A percentile compares a stretch with the other conserved stretches of the same genome.
These are phyloP conservation scores for Intubia oerlemansii DNA, from an alignment of 2,329 filamentous ascomycete genomes.

Conservation along the genomic window DNA sequence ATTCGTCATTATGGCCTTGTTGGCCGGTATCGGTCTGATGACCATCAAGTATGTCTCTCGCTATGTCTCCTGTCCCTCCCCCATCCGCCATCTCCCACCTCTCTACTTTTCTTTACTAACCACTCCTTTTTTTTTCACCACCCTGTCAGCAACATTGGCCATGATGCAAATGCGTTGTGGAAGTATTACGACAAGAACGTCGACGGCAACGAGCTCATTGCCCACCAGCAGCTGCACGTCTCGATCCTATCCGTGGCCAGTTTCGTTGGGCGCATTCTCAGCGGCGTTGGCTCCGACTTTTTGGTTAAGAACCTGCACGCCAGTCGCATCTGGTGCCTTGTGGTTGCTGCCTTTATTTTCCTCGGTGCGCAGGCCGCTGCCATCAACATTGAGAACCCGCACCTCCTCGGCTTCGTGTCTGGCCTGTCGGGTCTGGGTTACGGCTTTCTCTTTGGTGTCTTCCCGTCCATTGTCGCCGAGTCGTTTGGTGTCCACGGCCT, in stretches of 20 bases:
- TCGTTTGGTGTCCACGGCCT: slow-evolving; percentile 78
- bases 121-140: slow-evolving; percentile 2
- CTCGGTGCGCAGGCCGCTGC: slow-evolving; percentile 58
- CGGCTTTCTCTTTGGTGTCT: slow-evolving; percentile 85
- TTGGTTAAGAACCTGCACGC: slow-evolving; percentile 63
- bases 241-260: slow-evolving; percentile 81
- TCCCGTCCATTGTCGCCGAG: slow-evolving; percentile 73
- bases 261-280: slow-evolving; percentile 61
- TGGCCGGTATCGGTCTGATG: slow-evolving; percentile 90
- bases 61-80: no score
- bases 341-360: slow-evolving; percentile 59
- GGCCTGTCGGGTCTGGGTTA: slow-evolving; percentile 74
- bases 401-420: slow-evolving; percentile 58
- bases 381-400: slow-evolving; percentile 53
- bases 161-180: slow-evolving; percentile 76
- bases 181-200: slow-evolving; percentile 58
- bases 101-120: background rate
- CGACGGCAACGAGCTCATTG: slow-evolving; percentile 51
- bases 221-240: slow-evolving; percentile 76
- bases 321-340: slow-evolving; percentile 80
- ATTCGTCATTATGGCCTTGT: slow-evolving; percentile 69
- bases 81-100: background rate
- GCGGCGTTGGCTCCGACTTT: slow-evolving; percentile 76
- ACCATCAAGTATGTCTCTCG: slow-evolving; percentile 72
- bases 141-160: slow-evolving; percentile 64